These are phyloP conservation scores for Olyra latifolia DNA, from an alignment of 176 grass and related monocot species.

Conservation along the genomic window DNA sequence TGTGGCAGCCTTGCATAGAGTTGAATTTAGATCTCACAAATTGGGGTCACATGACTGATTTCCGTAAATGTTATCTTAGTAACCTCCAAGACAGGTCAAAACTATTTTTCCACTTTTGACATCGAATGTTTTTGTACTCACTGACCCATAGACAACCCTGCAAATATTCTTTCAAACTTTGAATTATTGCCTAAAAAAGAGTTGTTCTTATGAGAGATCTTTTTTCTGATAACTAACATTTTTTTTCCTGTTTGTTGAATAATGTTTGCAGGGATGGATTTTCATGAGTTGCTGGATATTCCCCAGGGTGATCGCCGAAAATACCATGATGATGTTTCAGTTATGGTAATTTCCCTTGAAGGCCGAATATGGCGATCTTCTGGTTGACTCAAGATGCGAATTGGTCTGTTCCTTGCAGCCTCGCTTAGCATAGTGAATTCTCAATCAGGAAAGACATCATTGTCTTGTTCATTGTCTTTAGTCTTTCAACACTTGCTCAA, in stretches of 20 bases:
- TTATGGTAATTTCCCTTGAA: slow-evolving; percentile 84
- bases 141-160: neutral
- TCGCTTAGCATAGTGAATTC: slow-evolving; percentile 39
- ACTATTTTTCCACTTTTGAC: neutral
- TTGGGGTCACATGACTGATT: neutral
- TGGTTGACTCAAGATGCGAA: slow-evolving; percentile 47
- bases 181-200: neutral
- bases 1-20: neutral
- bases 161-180: neutral
- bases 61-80: neutral
- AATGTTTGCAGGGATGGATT: slow-evolving; percentile 63
- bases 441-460: slow-evolving; percentile 28
- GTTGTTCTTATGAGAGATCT: neutral
- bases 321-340: slow-evolving; percentile 86
- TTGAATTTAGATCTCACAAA: neutral
- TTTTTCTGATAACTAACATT: neutral
- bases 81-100: neutral
- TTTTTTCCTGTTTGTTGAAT: neutral
- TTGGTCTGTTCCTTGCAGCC: slow-evolving; percentile 47
- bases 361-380: slow-evolving; percentile 79
- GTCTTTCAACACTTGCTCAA: slow-evolving; percentile 24
- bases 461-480: slow-evolving; percentile 24
- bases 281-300: slow-evolving; percentile 82
- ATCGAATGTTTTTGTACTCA: neutral
- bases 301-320: slow-evolving; percentile 75